Percentiles rank a stretch among this genome's conserved stretches.
Evolutionary conservation across 352 stramenopile species (phyloP).

Genomic region (Globisporangium polare): DNA sequence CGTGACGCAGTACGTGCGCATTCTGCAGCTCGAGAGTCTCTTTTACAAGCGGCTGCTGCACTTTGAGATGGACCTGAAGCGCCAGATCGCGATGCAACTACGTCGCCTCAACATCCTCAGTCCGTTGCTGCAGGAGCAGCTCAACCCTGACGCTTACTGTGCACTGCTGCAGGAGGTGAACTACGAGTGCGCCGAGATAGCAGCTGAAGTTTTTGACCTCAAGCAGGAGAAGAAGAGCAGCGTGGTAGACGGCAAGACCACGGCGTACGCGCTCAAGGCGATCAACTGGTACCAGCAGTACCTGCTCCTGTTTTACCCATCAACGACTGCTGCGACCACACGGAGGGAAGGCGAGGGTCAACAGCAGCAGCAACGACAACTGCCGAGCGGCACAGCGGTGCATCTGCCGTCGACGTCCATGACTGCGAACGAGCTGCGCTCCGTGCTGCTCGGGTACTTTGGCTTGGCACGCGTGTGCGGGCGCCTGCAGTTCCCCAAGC

Average conservation of each 20-base stretch:
- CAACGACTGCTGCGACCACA: not conserved
- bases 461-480: slow-evolving; percentile 57
- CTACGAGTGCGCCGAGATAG: slow-evolving; percentile 61
- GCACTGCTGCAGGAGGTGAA: slow-evolving; percentile 63
- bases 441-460: slow-evolving; percentile 56
- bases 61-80: slow-evolving; percentile 53
- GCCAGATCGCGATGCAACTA: slow-evolving; percentile 64
- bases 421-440: slow-evolving; percentile 34
- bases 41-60: slow-evolving; percentile 50
- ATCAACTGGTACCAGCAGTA: slow-evolving; percentile 73
- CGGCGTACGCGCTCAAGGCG: slow-evolving; percentile 52
- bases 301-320: slow-evolving; percentile 58
- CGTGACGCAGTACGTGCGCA: slow-evolving; percentile 56
- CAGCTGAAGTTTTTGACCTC: slow-evolving; percentile 55
- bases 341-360: slow-evolving; percentile 4
- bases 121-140: slow-evolving; percentile 33
- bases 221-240: slow-evolving; percentile 41
- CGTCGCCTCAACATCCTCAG: slow-evolving; percentile 43
- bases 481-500: slow-evolving; percentile 37
- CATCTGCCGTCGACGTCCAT: slow-evolving; percentile 26
- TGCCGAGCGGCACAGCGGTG: slow-evolving; percentile 28
- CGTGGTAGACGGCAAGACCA: slow-evolving; percentile 33
- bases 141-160: slow-evolving; percentile 52
- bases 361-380: slow-evolving; percentile 17
- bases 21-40: slow-evolving; percentile 53